Conservation (phyloP, 768 basidiomycete species). For the Russula emetica region DNA sequence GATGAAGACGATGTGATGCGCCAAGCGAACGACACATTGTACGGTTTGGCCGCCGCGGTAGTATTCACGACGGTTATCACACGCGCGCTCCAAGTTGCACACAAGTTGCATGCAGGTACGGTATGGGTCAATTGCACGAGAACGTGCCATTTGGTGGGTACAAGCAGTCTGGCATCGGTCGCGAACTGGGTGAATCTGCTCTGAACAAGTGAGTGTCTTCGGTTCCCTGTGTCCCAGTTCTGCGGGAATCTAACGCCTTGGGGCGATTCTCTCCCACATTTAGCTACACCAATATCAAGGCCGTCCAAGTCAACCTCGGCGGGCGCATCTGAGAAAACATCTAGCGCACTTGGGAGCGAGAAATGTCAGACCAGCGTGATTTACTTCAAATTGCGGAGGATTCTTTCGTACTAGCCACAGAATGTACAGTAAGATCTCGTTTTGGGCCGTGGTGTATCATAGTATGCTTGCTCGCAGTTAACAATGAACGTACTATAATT, state of each 20-base stretch:
- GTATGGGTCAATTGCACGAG: slow-evolving; percentile 55
- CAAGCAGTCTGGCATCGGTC: slow-evolving; percentile 68
- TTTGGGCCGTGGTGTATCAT: too few species aligned
- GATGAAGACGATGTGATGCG: slow-evolving; percentile 50
- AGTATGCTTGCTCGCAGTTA: too few species aligned
- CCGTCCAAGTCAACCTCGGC: slow-evolving; percentile 26
- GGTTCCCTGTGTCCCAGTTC: not conserved
- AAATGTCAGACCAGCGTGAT: not conserved
- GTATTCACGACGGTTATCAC: slow-evolving; percentile 80
- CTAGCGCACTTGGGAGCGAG: not conserved
- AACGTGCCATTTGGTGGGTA: slow-evolving; percentile 61
- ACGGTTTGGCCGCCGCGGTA: slow-evolving; percentile 85
- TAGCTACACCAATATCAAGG: slow-evolving; percentile 26
- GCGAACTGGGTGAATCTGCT: slow-evolving; percentile 56
- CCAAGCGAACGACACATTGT: slow-evolving; percentile 80
- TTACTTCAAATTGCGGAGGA: too few species aligned
- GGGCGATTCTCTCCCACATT: not conserved
- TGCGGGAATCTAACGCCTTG: not conserved
- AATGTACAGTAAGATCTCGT: too few species aligned
- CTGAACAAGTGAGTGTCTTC: slow-evolving; percentile 31
- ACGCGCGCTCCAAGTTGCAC: slow-evolving; percentile 66
- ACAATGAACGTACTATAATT: too few species aligned
- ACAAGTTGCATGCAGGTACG: slow-evolving; percentile 76
- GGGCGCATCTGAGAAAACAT: not conserved
- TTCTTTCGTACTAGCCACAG: too few species aligned